Evolutionary conservation across 2,329 filamentous ascomycete species (phyloP).

Genomic region (Monosporascus ibericus): DNA sequence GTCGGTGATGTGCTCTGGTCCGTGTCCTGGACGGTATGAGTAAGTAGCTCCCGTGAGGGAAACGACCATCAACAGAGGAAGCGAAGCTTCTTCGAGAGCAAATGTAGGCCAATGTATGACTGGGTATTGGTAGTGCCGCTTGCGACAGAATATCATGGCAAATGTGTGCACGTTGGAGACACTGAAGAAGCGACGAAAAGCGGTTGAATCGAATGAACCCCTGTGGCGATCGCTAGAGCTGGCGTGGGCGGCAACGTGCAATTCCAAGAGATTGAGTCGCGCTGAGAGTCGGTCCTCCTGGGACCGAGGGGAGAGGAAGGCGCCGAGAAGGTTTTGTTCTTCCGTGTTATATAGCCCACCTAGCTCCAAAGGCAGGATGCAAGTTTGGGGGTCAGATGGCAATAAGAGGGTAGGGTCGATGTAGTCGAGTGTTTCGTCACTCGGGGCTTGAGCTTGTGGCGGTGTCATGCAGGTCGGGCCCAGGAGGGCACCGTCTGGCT

Average conservation of each 20-base stretch:
- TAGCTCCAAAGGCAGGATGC: neutral
- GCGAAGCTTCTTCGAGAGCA: conserved; percentile 1
- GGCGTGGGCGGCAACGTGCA: neutral
- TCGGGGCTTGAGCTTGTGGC: neutral
- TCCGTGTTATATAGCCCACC: conserved; percentile 2
- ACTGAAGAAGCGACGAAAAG: conserved; percentile 1
- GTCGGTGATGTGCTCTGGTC: conserved; percentile 1
- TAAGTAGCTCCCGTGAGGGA: conserved; percentile 6
- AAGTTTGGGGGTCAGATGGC: neutral
- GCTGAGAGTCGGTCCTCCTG: neutral
- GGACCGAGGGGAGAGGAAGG: conserved; percentile 1
- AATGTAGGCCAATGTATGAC: conserved; percentile 8
- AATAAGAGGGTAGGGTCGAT: conserved; percentile 4
- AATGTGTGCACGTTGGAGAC: conserved; percentile 1
- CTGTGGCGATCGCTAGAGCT: neutral
- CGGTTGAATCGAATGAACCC: neutral
- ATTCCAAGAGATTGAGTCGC: conserved; percentile 4
- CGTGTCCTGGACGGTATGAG: conserved; percentile 1
- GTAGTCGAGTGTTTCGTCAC: neutral
- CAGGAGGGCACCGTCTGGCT: conserved; percentile 4
- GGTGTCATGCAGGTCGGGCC: conserved; percentile 1
- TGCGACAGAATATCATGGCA: conserved; percentile 4
- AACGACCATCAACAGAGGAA: conserved; percentile 4
- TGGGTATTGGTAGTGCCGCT: conserved; percentile 5
- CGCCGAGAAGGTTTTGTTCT: conserved; percentile 3